Percentiles rank a stretch among this genome's conserved stretches.
These are phyloP conservation scores for Drosera spatulata DNA, from an alignment of 179 eudicot species.

Conservation along the genomic window DNA sequence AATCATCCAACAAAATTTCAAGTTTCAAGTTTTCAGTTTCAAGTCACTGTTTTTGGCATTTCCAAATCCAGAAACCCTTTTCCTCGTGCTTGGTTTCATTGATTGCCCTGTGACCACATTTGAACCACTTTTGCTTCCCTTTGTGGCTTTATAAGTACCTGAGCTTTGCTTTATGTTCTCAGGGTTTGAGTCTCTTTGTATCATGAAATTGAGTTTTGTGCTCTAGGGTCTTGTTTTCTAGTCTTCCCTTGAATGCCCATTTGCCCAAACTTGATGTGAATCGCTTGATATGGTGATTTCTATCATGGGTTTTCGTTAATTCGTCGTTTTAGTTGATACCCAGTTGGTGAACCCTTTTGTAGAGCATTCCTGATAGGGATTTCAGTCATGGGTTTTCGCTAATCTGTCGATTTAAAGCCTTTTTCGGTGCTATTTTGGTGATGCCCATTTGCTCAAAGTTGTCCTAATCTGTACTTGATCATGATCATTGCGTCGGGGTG, in stretches of 20 bases:
- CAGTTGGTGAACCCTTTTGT: no score
- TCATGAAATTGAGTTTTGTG: slow-evolving; percentile 21
- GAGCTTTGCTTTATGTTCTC: neutral
- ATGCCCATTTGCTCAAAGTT: slow-evolving; percentile 26
- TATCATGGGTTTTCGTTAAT: slow-evolving; percentile 51
- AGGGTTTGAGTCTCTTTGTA: slow-evolving; percentile 2
- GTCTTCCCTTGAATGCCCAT: slow-evolving; percentile 21
- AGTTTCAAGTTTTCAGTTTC: no score
- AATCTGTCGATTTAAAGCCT: slow-evolving; percentile 10
- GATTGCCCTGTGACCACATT: no score
- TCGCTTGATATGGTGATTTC: slow-evolving; percentile 7
- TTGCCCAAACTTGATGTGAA: slow-evolving; percentile 17
- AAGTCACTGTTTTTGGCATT: no score
- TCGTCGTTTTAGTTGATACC: neutral
- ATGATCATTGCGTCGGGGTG: slow-evolving; percentile 28
- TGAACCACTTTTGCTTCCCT: neutral
- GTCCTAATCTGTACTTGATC: slow-evolving; percentile 9
- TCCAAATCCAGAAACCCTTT: no score
- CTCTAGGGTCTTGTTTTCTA: slow-evolving; percentile 9
- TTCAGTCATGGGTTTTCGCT: slow-evolving; percentile 44
- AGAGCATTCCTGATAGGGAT: neutral
- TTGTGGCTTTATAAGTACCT: neutral
- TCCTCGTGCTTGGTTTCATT: no score
- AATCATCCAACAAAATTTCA: no score
- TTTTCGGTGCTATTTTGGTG: slow-evolving; percentile 5